These are phyloP conservation scores for Tephrocybe rancida DNA, from an alignment of 768 basidiomycete genomes.

Conservation along the genomic window DNA sequence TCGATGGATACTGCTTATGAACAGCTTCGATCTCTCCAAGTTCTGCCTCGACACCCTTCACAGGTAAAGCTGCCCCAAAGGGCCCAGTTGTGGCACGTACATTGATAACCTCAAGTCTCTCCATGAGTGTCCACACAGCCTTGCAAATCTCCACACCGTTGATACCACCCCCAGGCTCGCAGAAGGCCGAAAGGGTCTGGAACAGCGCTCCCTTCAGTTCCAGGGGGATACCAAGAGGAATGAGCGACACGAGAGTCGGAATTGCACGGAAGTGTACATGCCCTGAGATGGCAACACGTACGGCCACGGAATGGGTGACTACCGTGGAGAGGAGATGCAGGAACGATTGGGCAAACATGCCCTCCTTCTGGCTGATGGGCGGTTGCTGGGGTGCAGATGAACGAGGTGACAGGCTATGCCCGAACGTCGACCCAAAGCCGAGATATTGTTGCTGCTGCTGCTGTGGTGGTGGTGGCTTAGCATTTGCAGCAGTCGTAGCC, in stretches of 20 bases:
- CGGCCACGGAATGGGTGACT: constrained; percentile 72
- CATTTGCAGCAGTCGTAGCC: constrained; percentile 54
- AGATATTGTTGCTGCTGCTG: constrained; percentile 35
- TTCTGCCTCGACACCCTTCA: constrained; percentile 84
- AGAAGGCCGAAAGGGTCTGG: constrained; percentile 80
- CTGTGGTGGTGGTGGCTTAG: constrained; percentile 45
- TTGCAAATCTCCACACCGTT: constrained; percentile 80
- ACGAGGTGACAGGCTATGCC: constrained; percentile 36
- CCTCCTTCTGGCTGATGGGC: constrained; percentile 66
- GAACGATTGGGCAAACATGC: constrained; percentile 79
- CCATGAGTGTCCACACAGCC: constrained; percentile 83
- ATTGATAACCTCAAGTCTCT: constrained; percentile 82
- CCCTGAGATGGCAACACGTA: constrained; percentile 75
- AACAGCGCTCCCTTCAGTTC: constrained; percentile 89
- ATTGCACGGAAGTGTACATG: constrained; percentile 83
- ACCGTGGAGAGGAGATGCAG: constrained; percentile 79
- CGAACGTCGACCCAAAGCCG: constrained; percentile 23
- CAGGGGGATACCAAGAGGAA: constrained; percentile 82
- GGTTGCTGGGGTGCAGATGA: constrained; percentile 47
- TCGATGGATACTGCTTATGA: constrained; percentile 82
- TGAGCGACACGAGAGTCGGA: constrained; percentile 74
- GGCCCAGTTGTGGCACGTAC: constrained; percentile 50
- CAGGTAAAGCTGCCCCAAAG: constrained; percentile 50
- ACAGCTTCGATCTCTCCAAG: constrained; percentile 85
- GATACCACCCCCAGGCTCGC: constrained; percentile 73